Conservation (phyloP, 768 basidiomycete genomes). For the Xerocomellus dryophilus region DNA sequence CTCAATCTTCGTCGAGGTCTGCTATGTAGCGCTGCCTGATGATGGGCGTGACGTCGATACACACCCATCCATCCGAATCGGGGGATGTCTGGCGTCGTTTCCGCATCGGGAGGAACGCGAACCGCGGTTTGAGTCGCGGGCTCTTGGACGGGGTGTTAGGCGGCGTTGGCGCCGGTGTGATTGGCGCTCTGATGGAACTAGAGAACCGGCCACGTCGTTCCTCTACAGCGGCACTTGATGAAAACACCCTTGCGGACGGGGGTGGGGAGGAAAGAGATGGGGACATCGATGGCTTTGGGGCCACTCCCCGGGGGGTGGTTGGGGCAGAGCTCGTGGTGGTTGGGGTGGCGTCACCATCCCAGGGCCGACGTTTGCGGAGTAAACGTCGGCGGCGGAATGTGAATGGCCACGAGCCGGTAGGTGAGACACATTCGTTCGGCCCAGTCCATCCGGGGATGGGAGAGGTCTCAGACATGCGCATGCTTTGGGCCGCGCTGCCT, state of each 20-base stretch:
- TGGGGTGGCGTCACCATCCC: not conserved
- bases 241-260: not conserved
- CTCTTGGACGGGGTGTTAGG: constrained; percentile 15
- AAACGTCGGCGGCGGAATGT: constrained; percentile 26
- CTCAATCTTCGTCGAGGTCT: constrained; percentile 14
- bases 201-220: constrained; percentile 9
- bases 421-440: constrained; percentile 7
- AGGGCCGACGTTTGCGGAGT: constrained; percentile 31
- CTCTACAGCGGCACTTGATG: not conserved
- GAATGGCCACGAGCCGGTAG: constrained; percentile 22
- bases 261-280: constrained; percentile 4
- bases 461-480: not conserved
- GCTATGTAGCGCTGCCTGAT: constrained; percentile 20
- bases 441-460: constrained; percentile 4
- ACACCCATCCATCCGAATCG: constrained; percentile 31
- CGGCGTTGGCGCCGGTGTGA: not conserved
- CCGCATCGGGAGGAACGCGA: constrained; percentile 19
- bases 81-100: constrained; percentile 10
- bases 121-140: constrained; percentile 13
- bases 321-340: constrained; percentile 5
- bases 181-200: not conserved
- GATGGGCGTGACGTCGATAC: constrained; percentile 27
- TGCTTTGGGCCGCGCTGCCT: not conserved
- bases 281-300: not conserved
- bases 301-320: constrained; percentile 13